phyloP scores from a whole-genome alignment of 2,329 filamentous ascomycete species.

The Aspergillus ochraceoroseus region DNA sequence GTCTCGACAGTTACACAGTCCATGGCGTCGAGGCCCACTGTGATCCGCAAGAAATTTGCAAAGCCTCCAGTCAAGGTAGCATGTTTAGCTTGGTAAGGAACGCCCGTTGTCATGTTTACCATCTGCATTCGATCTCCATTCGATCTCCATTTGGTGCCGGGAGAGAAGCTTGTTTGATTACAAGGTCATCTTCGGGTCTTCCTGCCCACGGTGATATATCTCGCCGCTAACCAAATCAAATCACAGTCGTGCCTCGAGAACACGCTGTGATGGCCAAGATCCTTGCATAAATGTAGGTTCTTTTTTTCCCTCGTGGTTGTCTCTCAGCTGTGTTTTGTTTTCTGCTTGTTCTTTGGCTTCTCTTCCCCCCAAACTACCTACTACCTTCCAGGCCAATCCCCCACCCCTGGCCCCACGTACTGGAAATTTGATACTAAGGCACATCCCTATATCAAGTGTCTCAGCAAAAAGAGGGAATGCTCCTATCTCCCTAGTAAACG shows the following conservation, averaged over 20 bases:
- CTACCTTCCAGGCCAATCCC: neutral
- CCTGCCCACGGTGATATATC: too few relatives aligned
- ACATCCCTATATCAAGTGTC: constrained; percentile 31
- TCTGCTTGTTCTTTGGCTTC: neutral
- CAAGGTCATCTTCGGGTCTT: constrained; percentile 7
- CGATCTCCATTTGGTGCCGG: neutral
- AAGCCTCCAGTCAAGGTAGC: constrained; percentile 46
- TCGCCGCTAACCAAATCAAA: constrained; percentile 9
- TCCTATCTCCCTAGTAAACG: constrained; percentile 44
- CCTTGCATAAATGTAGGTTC: constrained; percentile 42
- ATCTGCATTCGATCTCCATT: neutral
- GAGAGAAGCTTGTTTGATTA: constrained; percentile 11
- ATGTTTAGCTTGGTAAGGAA: constrained; percentile 41
- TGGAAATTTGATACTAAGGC: constrained; percentile 7
- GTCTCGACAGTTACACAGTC: constrained; percentile 23
- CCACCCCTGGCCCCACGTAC: neutral
- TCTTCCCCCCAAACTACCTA: too few relatives aligned
- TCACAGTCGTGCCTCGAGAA: constrained; percentile 41
- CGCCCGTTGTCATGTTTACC: constrained; percentile 5
- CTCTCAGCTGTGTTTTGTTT: neutral
- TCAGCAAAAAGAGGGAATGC: constrained; percentile 39
- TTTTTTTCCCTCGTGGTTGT: constrained; percentile 1
- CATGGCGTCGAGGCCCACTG: constrained; percentile 27
- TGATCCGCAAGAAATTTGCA: constrained; percentile 42
- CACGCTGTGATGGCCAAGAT: constrained; percentile 44